Evolutionary conservation across 768 basidiomycete genomes (phyloP).

Genomic region (Atractiella rhizophila): DNA sequence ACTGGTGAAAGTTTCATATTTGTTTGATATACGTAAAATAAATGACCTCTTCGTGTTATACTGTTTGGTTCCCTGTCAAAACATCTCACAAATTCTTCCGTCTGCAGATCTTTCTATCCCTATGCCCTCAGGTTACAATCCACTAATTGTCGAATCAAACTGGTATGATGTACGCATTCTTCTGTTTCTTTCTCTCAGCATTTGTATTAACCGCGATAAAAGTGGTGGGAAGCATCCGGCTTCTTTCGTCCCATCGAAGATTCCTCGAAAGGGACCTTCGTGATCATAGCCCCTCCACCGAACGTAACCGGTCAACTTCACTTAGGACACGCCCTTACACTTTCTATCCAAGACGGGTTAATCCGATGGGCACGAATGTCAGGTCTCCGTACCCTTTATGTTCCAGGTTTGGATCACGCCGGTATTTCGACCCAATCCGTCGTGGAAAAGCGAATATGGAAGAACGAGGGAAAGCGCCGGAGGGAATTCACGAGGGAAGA

Average conservation of each 20-base stretch:
- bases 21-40: neutral
- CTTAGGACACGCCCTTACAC: conserved; percentile 79
- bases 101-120: conserved; percentile 49
- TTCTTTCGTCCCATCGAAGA: conserved; percentile 57
- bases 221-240: conserved; percentile 34
- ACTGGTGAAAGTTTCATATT: no score
- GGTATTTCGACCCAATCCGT: conserved; percentile 96
- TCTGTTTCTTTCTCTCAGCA: conserved; percentile 11
- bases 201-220: conserved; percentile 7
- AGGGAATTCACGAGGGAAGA: conserved; percentile 86
- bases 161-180: conserved; percentile 69
- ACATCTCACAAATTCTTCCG: neutral
- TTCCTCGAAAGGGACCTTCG: conserved; percentile 45
- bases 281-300: conserved; percentile 75
- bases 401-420: conserved; percentile 92
- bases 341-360: conserved; percentile 68
- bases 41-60: neutral
- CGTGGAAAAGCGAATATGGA: conserved; percentile 76
- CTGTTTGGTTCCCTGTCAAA: neutral
- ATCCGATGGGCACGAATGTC: conserved; percentile 94
- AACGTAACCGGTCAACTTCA: conserved; percentile 91
- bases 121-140: conserved; percentile 85
- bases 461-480: conserved; percentile 50
- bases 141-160: conserved; percentile 71
- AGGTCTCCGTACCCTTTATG: conserved; percentile 66